Evolutionary conservation across 2,329 filamentous ascomycete species (phyloP).

Genomic region (Colletotrichum salicis): DNA sequence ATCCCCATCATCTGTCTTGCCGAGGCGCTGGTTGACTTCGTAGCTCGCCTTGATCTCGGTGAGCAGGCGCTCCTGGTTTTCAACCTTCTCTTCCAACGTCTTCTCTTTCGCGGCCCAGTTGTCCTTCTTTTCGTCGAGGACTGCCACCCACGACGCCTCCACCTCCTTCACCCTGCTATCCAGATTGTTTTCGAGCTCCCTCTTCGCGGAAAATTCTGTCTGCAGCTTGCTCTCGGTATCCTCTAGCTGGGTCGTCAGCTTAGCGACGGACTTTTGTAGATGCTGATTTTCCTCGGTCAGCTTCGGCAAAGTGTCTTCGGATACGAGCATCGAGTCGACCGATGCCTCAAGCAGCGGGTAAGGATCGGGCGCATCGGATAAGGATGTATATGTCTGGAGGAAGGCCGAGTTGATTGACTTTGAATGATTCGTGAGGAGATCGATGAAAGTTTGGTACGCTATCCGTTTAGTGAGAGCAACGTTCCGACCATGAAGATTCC

Average conservation of each 20-base stretch:
- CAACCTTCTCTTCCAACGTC: conserved; percentile 89
- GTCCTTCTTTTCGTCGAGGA: conserved; percentile 91
- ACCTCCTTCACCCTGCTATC: conserved; percentile 88
- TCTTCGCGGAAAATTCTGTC: conserved; percentile 77
- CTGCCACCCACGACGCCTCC: conserved; percentile 88
- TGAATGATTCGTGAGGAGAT: conserved; percentile 93
- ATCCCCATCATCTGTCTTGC: conserved; percentile 73
- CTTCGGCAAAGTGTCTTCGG: conserved; percentile 91
- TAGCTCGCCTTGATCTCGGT: conserved; percentile 98
- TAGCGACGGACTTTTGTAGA: conserved; percentile 80
- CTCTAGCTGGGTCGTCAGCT: conserved; percentile 83
- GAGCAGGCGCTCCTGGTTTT: conserved; percentile 90
- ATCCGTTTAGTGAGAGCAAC: background rate
- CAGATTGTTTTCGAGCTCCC: conserved; percentile 79
- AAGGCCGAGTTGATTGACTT: conserved; percentile 95
- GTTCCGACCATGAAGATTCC: conserved; percentile 19
- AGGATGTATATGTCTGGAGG: conserved; percentile 88
- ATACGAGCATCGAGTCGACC: conserved; percentile 90
- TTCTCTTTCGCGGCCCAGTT: conserved; percentile 97
- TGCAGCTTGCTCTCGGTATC: conserved; percentile 84
- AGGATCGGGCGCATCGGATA: conserved; percentile 95
- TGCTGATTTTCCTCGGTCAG: conserved; percentile 89
- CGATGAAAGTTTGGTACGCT: conserved; percentile 98
- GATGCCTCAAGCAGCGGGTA: conserved; percentile 97
- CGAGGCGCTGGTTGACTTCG: conserved; percentile 92